Conservation (phyloP, 495 filamentous ascomycete species). For the Alectoria sarmentosa region DNA sequence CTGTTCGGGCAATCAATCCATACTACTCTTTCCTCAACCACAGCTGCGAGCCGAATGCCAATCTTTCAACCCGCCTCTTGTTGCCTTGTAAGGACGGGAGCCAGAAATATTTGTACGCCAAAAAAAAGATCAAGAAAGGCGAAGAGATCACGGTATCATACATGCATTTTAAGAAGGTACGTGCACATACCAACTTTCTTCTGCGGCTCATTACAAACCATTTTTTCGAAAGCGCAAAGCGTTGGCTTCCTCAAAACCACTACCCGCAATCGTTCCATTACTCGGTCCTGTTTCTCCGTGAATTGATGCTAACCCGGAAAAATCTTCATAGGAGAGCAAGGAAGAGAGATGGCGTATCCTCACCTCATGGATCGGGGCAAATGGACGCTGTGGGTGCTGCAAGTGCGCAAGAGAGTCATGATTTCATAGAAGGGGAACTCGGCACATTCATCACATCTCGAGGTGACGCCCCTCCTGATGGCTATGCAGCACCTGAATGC, state of each 20-base stretch:
- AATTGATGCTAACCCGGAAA: not conserved
- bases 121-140: conserved; percentile 1
- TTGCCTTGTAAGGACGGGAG: not conserved
- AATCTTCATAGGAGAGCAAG: not conserved
- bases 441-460: too few species aligned
- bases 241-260: too few species aligned
- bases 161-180: not conserved
- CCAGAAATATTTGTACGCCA: not conserved
- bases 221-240: too few species aligned
- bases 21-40: conserved; percentile 4
- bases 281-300: too few species aligned
- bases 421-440: too few species aligned
- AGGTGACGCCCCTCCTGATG: too few species aligned
- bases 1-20: not conserved
- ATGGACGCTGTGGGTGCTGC: not conserved
- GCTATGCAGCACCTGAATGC: too few species aligned
- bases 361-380: not conserved
- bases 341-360: not conserved
- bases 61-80: not conserved
- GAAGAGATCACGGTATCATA: not conserved
- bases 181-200: too few species aligned
- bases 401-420: not conserved
- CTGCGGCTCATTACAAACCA: too few species aligned
- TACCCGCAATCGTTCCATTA: too few species aligned
- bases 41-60: conserved; percentile 4